Conservation (phyloP, 2,329 filamentous ascomycete genomes). For the Hypoxylon sp. region DNA sequence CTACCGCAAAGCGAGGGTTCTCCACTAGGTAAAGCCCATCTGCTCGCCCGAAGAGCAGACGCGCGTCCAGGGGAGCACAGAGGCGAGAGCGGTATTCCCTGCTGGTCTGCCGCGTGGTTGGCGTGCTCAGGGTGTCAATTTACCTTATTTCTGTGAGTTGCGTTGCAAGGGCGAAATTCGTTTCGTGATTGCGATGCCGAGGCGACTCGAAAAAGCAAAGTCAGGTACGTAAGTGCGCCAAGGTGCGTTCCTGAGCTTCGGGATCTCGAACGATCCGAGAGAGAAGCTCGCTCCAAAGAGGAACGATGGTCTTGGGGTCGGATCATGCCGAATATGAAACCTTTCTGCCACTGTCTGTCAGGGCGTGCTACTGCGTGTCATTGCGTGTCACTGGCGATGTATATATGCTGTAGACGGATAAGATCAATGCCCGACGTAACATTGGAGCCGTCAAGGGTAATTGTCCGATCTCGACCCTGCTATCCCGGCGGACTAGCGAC, state of each 20-base stretch:
- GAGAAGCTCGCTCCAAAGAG: slow-evolving; percentile 1
- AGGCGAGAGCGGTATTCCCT: slow-evolving; percentile 27
- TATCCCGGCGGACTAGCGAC: neutral
- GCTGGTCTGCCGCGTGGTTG: slow-evolving; percentile 13
- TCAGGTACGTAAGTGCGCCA: slow-evolving; percentile 1
- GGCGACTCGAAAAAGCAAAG: neutral
- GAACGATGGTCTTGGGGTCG: slow-evolving; percentile 22
- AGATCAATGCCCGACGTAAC: no score
- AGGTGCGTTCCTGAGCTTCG: slow-evolving; percentile 5
- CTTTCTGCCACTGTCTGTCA: neutral
- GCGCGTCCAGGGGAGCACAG: slow-evolving; percentile 36
- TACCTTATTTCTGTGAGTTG: no score
- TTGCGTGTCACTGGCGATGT: no score
- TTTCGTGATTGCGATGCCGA: neutral
- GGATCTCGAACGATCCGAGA: slow-evolving; percentile 19
- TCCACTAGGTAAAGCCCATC: slow-evolving; percentile 34
- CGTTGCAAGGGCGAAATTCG: slow-evolving; percentile 4
- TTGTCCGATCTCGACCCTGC: neutral
- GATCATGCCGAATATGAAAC: slow-evolving; percentile 33
- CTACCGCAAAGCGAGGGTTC: slow-evolving; percentile 12
- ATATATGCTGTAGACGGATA: no score
- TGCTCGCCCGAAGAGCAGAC: slow-evolving; percentile 31
- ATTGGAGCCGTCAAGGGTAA: no score
- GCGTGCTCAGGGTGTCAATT: neutral
- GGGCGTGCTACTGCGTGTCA: neutral